Evolutionary conservation across 2,329 filamentous ascomycete species (phyloP), one percentile per base, ranked within the genome.

Genomic region (Neopestalotiopsis sp.): DNA sequence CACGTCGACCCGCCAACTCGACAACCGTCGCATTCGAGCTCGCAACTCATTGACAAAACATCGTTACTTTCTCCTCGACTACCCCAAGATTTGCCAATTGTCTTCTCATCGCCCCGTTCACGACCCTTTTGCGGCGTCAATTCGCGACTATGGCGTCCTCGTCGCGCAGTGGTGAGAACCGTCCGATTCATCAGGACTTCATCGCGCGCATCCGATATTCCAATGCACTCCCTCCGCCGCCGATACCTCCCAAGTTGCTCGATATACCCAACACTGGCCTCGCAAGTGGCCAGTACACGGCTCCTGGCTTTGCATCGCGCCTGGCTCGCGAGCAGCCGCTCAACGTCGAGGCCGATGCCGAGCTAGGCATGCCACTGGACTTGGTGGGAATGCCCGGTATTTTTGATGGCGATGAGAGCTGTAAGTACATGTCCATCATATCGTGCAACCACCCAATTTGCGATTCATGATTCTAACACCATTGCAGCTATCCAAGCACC

Each of bases 331-430:
- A 97, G 77, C 96, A 98, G 84, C 93, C 95, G 66, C 86, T 97
- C 63, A 98, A 98, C 78, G 96, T 99, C 71, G 96, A 99, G 82
- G 94, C 94, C 38, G 96, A 99, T 88, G 96, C 95, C 9, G 96
- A 99, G 84, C 88, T 98, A 74, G 96, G 96, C 69, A 98, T 99
- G 96, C 94, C 95, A 69, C 90, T 99, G 78, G 95, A 98, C 79
- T 84, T 99, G 74, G 92, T 98, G 69, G 96, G 96, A 76, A 94
- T 98, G 84, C 95, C 95, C 6, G 94, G 95, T 38, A 91, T 98
- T 68, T 98, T 98, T 77, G 91, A 98, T 76, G 95, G 95, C 69
- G 94, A 98, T 79, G 95, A 98, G 84, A 92, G 92, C 82, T 94
- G 95, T 98, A 86, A 79, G 86, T 83, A 68, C 56, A 60, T 45